Conservation (phyloP, 805 yeast genomes). For the Starmerella ratchasimensis region DNA sequence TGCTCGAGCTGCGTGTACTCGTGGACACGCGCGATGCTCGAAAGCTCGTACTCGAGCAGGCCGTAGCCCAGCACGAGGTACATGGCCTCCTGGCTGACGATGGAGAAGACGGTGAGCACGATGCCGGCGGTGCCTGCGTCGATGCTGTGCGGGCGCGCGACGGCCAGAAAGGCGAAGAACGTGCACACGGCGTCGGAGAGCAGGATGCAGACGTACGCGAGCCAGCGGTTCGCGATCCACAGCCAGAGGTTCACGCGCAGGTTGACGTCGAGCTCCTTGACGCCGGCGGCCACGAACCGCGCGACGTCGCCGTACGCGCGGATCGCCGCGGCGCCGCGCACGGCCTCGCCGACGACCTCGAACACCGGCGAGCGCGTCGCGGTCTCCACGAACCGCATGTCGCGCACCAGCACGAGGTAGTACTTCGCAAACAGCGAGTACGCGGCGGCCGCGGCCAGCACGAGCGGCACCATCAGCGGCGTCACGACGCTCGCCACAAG, state of each 20-base stretch:
- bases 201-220: constrained; percentile 67
- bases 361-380: constrained; percentile 86
- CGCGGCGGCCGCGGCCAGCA: constrained; percentile 43
- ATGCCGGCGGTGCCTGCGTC: constrained; percentile 95
- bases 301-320: constrained; percentile 92
- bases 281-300: constrained; percentile 68
- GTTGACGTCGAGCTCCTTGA: constrained; percentile 66
- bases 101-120: constrained; percentile 78
- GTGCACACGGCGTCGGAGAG: constrained; percentile 75
- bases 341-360: constrained; percentile 89
- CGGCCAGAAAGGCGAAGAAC: constrained; percentile 65
- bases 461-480: constrained; percentile 71
- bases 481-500: constrained; percentile 68
- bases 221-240: constrained; percentile 95
- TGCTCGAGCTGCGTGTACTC: constrained; percentile 77
- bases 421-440: constrained; percentile 62
- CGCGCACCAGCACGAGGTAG: constrained; percentile 74
- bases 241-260: constrained; percentile 85
- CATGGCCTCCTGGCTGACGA: constrained; percentile 75
- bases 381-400: constrained; percentile 80
- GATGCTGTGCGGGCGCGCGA: constrained; percentile 47
- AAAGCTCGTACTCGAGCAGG: constrained; percentile 86
- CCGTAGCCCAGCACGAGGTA: constrained; percentile 92
- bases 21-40: constrained; percentile 84
- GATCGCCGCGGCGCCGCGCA: constrained; percentile 83